Conservation (phyloP, 352 stramenopile genomes). For the Phytophthora fragariaefolia region DNA sequence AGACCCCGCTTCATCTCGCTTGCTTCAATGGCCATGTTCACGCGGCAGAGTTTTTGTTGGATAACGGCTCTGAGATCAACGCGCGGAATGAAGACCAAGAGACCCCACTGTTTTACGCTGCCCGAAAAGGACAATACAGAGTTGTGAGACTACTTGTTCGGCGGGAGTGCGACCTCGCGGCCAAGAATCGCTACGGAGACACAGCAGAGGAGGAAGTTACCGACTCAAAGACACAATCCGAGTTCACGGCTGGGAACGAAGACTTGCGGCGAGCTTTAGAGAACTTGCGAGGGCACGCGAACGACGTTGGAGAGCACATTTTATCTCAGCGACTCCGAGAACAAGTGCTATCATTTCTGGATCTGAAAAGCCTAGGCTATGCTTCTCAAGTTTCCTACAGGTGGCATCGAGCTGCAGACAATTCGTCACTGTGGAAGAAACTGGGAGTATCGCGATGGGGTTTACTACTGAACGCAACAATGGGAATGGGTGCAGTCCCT, state of each 20-base stretch:
- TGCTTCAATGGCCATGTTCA: slow-evolving; percentile 62
- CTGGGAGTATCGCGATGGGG: slow-evolving; percentile 79
- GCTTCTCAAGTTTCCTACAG: slow-evolving; percentile 69
- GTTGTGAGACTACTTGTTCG: slow-evolving; percentile 68
- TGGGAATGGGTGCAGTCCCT: slow-evolving; percentile 57
- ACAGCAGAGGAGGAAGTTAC: slow-evolving; percentile 68
- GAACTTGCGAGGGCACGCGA: not conserved
- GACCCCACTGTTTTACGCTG: slow-evolving; percentile 78
- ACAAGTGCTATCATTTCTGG: slow-evolving; percentile 66
- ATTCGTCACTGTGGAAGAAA: slow-evolving; percentile 60
- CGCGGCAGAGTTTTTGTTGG: slow-evolving; percentile 67
- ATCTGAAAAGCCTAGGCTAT: slow-evolving; percentile 63
- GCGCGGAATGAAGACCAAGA: slow-evolving; percentile 59
- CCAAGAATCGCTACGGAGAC: slow-evolving; percentile 72
- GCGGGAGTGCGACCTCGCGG: slow-evolving; percentile 61
- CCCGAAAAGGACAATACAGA: slow-evolving; percentile 68
- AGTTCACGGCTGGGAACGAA: slow-evolving; percentile 63
- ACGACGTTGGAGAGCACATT: slow-evolving; percentile 22
- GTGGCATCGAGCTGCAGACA: slow-evolving; percentile 80
- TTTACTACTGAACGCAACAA: slow-evolving; percentile 57
- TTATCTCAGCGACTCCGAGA: slow-evolving; percentile 64
- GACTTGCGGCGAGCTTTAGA: slow-evolving; percentile 41
- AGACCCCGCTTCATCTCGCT: slow-evolving; percentile 78
- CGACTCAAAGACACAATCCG: slow-evolving; percentile 55
- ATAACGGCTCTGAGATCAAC: slow-evolving; percentile 65